A percentile compares a stretch with the other conserved stretches of the same genome.
These are phyloP conservation scores for Bombardia bombarda DNA, from an alignment of 495 filamentous ascomycete species.

Conservation along the genomic window DNA sequence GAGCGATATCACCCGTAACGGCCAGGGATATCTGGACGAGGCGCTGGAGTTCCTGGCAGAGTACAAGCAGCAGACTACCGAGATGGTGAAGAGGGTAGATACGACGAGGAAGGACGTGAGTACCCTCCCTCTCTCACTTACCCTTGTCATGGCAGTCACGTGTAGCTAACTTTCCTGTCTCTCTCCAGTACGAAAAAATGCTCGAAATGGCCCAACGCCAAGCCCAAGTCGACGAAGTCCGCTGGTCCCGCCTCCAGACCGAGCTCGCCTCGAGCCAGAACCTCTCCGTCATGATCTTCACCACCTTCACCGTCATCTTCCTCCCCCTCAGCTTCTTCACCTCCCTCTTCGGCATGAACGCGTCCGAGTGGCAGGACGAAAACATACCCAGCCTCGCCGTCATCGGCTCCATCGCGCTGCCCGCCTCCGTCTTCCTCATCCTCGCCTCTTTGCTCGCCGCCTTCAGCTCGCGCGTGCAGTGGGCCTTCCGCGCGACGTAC, in stretches of 20 bases:
- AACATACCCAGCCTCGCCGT: constrained; percentile 24
- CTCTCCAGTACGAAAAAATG: constrained; percentile 50
- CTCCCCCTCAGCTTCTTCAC: constrained; percentile 61
- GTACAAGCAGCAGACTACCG: constrained; percentile 46
- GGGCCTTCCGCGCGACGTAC: constrained; percentile 20
- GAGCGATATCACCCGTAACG: constrained; percentile 24
- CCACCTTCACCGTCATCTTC: constrained; percentile 61
- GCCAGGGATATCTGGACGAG: constrained; percentile 40
- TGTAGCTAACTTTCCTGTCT: not conserved
- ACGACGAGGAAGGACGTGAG: constrained; percentile 37
- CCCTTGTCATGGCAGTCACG: no score
- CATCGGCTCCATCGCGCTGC: constrained; percentile 36
- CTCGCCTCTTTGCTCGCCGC: constrained; percentile 30
- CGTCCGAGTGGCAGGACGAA: constrained; percentile 52
- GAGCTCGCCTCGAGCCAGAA: constrained; percentile 57
- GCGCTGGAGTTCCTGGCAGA: constrained; percentile 46
- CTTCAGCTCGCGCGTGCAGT: constrained; percentile 33
- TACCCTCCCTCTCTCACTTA: no score
- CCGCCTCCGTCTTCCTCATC: constrained; percentile 30
- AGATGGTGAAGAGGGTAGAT: constrained; percentile 49
- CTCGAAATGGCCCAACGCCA: constrained; percentile 64
- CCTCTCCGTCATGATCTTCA: constrained; percentile 61
- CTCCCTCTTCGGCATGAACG: constrained; percentile 58
- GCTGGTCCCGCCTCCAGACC: constrained; percentile 54
- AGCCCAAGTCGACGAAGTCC: constrained; percentile 59